A percentile compares a stretch with the other conserved stretches of the same genome.
Evolutionary conservation across 768 basidiomycete genomes (phyloP).

Genomic region (Mycena alexandri): DNA sequence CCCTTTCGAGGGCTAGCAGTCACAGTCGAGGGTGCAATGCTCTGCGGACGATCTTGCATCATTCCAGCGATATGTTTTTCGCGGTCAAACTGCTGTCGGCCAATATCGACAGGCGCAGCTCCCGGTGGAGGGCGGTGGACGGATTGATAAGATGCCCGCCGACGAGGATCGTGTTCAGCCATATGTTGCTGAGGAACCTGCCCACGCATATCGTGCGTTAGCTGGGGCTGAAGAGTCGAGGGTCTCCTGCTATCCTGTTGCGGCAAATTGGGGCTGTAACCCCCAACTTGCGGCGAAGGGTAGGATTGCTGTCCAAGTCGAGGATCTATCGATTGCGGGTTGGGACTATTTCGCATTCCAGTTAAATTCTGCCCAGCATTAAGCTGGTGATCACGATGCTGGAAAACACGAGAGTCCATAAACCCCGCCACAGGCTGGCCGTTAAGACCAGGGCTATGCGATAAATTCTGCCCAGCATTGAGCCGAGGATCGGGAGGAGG

Average conservation of each 20-base stretch:
- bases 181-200: slow-evolving; percentile 8
- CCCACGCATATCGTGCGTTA: not conserved
- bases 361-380: slow-evolving; percentile 15
- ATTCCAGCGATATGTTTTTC: slow-evolving; percentile 1
- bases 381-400: slow-evolving; percentile 8
- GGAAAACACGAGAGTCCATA: slow-evolving; percentile 18
- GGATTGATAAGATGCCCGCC: slow-evolving; percentile 22
- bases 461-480: slow-evolving; percentile 15
- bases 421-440: slow-evolving; percentile 8
- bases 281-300: slow-evolving; percentile 1
- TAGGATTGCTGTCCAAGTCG: slow-evolving; percentile 16
- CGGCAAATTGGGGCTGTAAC: not conserved
- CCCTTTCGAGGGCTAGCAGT: slow-evolving; percentile 32
- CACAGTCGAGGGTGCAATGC: slow-evolving; percentile 31
- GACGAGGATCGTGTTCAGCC: slow-evolving; percentile 18
- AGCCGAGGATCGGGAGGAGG: not conserved
- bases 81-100: slow-evolving; percentile 14
- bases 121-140: slow-evolving; percentile 9
- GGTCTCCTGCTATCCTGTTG: slow-evolving; percentile 21
- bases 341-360: slow-evolving; percentile 12
- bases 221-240: slow-evolving; percentile 22
- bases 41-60: slow-evolving; percentile 24
- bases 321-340: slow-evolving; percentile 1
- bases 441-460: slow-evolving; percentile 12
- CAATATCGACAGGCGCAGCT: slow-evolving; percentile 14